These are phyloP conservation scores for Trichosporon ovoides DNA, from an alignment of 1,284 basidiomycete species.

Conservation along the genomic window DNA sequence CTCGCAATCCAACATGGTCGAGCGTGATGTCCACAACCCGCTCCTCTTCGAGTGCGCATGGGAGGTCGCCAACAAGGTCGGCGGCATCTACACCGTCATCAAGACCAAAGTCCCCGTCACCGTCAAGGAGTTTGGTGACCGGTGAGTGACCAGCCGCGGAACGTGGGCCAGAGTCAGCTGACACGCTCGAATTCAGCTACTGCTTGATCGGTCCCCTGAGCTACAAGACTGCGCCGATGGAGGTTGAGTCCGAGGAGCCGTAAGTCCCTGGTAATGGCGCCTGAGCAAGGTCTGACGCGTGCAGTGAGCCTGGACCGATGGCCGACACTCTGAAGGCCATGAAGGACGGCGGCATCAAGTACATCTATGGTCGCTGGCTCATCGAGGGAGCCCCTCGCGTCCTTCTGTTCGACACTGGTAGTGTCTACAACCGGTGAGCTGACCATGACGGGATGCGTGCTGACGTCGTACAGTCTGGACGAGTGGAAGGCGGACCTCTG, in stretches of 20 bases:
- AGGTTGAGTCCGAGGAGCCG: conserved; percentile 90
- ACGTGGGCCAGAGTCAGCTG: background rate
- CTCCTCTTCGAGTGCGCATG: conserved; percentile 85
- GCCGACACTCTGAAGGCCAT: conserved; percentile 67
- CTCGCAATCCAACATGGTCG: background rate
- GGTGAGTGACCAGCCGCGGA: conserved; percentile 30
- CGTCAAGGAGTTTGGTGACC: conserved; percentile 68
- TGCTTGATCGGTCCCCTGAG: conserved; percentile 88
- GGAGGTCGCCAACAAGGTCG: conserved; percentile 96
- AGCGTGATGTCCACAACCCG: conserved; percentile 68
- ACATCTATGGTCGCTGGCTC: conserved; percentile 93
- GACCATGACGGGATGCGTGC: background rate
- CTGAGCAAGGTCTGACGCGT: background rate
- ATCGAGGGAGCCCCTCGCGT: conserved; percentile 93
- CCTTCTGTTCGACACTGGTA: conserved; percentile 90
- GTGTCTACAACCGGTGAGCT: conserved; percentile 61
- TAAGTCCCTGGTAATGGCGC: conserved; percentile 48
- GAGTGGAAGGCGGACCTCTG: conserved; percentile 98
- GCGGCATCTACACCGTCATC: conserved; percentile 98
- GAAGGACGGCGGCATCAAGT: conserved; percentile 84
- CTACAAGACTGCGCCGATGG: conserved; percentile 97
- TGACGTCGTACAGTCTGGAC: conserved; percentile 59
- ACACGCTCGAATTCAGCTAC: conserved; percentile 55
- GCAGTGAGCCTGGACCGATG: conserved; percentile 54
- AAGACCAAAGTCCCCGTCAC: conserved; percentile 99